Evolutionary conservation across 225 moss, liverwort and hornwort genomes (phyloP).

Genomic region (Sphagnum tenellum): DNA sequence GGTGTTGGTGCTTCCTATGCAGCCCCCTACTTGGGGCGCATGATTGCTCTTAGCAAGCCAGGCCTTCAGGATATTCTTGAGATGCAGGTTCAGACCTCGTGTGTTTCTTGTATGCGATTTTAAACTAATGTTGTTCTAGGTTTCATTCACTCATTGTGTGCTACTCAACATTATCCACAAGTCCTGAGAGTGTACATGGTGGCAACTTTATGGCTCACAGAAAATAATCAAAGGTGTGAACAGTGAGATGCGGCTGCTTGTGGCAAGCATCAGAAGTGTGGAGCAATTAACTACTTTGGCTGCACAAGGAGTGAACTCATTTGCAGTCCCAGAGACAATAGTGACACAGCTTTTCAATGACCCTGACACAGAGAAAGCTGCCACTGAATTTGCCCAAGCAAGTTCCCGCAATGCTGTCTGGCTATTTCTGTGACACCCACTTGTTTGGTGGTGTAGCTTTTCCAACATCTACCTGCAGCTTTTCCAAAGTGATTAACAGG

Average conservation of each 20-base stretch:
- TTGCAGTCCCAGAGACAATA: slow-evolving; percentile 38
- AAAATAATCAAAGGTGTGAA: slow-evolving; percentile 30
- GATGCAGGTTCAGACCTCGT: slow-evolving; percentile 34
- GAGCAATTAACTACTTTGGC: slow-evolving; percentile 42
- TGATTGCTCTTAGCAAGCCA: slow-evolving; percentile 44
- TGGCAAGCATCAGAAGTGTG: slow-evolving; percentile 53
- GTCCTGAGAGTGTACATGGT: no score
- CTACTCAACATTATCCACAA: no score
- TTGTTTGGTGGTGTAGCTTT: no score
- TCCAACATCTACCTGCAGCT: no score
- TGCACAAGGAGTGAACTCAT: slow-evolving; percentile 32
- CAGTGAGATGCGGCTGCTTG: slow-evolving; percentile 55
- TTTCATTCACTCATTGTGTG: no score
- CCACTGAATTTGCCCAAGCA: slow-evolving; percentile 32
- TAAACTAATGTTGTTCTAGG: no score
- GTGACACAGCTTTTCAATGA: slow-evolving; percentile 34
- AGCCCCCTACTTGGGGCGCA: slow-evolving; percentile 56
- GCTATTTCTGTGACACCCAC: neutral
- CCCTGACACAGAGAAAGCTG: slow-evolving; percentile 31
- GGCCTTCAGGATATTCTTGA: slow-evolving; percentile 37
- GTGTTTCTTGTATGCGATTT: no score
- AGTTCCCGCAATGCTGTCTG: slow-evolving; percentile 21
- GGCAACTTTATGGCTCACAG: slow-evolving; percentile 9
- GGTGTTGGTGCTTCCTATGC: slow-evolving; percentile 66
- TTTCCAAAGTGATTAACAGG: no score